Conservation (phyloP, 192 early-diverging fungal species). For the Dissophora ornata region DNA sequence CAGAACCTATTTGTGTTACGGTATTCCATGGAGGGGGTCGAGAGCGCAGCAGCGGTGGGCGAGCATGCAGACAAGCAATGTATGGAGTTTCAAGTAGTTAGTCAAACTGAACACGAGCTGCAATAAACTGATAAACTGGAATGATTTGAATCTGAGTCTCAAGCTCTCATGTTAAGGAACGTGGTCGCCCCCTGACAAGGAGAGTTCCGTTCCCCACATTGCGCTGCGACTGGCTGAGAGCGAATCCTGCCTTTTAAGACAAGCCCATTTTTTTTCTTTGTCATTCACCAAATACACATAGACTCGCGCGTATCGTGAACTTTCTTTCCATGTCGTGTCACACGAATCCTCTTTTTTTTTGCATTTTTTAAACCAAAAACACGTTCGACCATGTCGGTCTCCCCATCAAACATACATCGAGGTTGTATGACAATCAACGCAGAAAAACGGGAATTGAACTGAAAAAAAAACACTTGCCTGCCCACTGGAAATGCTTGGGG, state of each 20-base stretch:
- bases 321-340: background rate
- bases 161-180: constrained; percentile 10
- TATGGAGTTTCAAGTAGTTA: no score
- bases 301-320: background rate
- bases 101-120: no score
- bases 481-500: constrained; percentile 89
- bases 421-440: no score
- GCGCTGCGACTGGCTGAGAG: constrained; percentile 15
- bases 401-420: no score
- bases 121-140: no score
- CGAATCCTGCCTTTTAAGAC: background rate
- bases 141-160: no score
- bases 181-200: background rate
- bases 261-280: background rate
- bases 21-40: no score
- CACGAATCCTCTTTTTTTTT: constrained; percentile 6
- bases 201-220: constrained; percentile 10
- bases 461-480: constrained; percentile 61
- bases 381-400: background rate
- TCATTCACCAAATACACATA: no score
- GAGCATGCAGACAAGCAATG: no score
- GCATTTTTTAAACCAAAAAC: background rate
- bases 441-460: no score
- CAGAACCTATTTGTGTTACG: constrained; percentile 81
- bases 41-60: no score